phyloP scores from a whole-genome alignment of 2,329 filamentous ascomycete genomes.

The Cladosporium sp. region DNA sequence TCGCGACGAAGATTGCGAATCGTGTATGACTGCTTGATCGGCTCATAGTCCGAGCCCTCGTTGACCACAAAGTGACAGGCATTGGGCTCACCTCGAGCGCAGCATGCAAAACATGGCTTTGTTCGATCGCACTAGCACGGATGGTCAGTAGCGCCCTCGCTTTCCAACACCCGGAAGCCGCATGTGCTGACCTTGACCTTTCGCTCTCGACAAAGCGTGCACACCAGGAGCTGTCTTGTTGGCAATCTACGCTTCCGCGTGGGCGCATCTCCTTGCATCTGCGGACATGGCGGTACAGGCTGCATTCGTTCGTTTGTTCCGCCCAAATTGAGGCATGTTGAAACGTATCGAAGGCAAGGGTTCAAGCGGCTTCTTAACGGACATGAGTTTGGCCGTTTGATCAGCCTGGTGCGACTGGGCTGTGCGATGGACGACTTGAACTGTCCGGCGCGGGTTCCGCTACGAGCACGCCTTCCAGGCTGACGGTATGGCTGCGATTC shows the following conservation, averaged over 20 bases:
- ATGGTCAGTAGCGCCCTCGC: background rate
- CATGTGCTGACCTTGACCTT: constrained; percentile 42
- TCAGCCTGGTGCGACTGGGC: no score
- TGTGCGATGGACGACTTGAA: no score
- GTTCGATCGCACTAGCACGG: constrained; percentile 42
- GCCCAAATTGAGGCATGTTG: no score
- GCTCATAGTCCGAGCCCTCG: constrained; percentile 43
- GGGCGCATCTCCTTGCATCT: no score
- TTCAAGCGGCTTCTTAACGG: no score
- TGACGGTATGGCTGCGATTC: no score
- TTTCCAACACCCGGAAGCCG: constrained; percentile 5
- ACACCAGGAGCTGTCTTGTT: constrained; percentile 43
- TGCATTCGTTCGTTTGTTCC: no score
- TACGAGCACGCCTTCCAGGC: no score
- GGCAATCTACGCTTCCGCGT: constrained; percentile 13
- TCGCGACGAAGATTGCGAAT: constrained; percentile 43
- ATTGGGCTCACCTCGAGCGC: constrained; percentile 43
- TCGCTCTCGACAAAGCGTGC: constrained; percentile 46
- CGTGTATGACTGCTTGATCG: constrained; percentile 46
- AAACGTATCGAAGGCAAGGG: no score
- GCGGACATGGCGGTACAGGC: no score
- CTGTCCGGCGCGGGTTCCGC: no score
- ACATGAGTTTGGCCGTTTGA: no score
- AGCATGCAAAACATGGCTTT: constrained; percentile 47
- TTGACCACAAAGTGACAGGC: constrained; percentile 44